Percentiles rank a stretch among this genome's conserved stretches.
phyloP scores from a whole-genome alignment of 768 basidiomycete species.

The Gyrodon lividus region DNA sequence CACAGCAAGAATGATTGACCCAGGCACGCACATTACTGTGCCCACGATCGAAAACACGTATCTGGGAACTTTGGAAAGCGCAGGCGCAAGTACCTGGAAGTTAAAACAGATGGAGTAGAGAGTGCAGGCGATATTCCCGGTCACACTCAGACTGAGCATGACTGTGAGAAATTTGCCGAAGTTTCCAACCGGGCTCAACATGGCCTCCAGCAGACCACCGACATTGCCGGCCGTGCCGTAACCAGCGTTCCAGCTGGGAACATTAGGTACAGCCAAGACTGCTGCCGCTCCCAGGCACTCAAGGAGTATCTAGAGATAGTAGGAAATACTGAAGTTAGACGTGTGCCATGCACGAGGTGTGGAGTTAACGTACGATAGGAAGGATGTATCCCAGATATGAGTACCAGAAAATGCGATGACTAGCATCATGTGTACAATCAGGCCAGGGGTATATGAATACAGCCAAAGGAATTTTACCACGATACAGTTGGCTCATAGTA shows the following conservation, averaged over 20 bases:
- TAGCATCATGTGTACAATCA: constrained; percentile 21
- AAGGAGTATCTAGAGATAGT: constrained; percentile 32
- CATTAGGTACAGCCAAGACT: constrained; percentile 50
- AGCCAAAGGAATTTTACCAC: constrained; percentile 39
- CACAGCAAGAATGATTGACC: not conserved
- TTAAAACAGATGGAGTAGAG: constrained; percentile 80
- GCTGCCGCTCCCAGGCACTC: constrained; percentile 70
- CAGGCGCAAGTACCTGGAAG: constrained; percentile 67
- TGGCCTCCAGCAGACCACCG: constrained; percentile 62
- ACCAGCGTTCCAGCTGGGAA: constrained; percentile 55
- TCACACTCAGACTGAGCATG: constrained; percentile 71
- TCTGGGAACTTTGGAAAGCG: constrained; percentile 56
- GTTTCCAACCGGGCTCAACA: constrained; percentile 57
- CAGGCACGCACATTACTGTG: constrained; percentile 55
- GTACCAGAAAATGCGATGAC: constrained; percentile 61
- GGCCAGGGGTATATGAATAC: constrained; percentile 1
- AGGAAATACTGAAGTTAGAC: not conserved
- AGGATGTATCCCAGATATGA: constrained; percentile 63
- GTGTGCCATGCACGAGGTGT: not conserved
- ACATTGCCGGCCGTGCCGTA: constrained; percentile 55
- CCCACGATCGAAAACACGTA: constrained; percentile 69
- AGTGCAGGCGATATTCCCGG: constrained; percentile 78
- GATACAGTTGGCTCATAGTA: constrained; percentile 63
- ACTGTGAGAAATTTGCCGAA: constrained; percentile 75
- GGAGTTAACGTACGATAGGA: constrained; percentile 50